A percentile compares a stretch with the other conserved stretches of the same genome.
Conservation (phyloP, 768 basidiomycete species). For the Suillus paluster region DNA sequence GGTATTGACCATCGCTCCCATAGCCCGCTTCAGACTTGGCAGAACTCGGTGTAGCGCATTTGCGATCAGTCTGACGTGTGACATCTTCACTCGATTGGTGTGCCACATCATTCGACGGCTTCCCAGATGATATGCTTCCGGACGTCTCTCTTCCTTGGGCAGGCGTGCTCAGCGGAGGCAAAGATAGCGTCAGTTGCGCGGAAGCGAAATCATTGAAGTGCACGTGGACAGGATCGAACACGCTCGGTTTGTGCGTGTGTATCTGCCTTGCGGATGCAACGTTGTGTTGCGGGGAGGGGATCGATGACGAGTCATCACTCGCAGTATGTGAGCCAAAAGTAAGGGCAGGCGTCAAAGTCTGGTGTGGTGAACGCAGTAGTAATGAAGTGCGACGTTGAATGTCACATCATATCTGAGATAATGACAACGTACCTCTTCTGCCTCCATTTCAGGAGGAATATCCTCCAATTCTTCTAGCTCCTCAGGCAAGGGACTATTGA, state of each 20-base stretch:
- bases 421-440: constrained; percentile 34
- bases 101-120: constrained; percentile 13
- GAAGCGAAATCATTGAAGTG: constrained; percentile 36
- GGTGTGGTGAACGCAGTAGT: constrained; percentile 12
- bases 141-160: neutral
- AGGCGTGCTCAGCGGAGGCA: constrained; percentile 19
- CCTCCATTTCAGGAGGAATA: constrained; percentile 19
- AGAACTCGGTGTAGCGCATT: constrained; percentile 18
- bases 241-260: constrained; percentile 33
- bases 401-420: neutral
- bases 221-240: constrained; percentile 33
- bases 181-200: constrained; percentile 33
- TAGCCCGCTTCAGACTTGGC: constrained; percentile 28
- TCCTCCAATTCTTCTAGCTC: constrained; percentile 53
- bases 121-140: constrained; percentile 5
- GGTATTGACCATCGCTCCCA: constrained; percentile 37
- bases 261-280: constrained; percentile 24
- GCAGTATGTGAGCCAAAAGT: constrained; percentile 46
- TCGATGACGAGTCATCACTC: constrained; percentile 47
- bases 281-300: constrained; percentile 28
- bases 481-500: constrained; percentile 60
- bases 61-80: constrained; percentile 9
- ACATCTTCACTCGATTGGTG: constrained; percentile 29
- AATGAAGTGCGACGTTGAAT: neutral
- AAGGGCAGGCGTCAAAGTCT: constrained; percentile 37